A percentile compares a stretch with the other conserved stretches of the same genome.
These are phyloP conservation scores for Parastagonospora nodorum DNA, from an alignment of 2,329 filamentous ascomycete genomes.

Conservation along the genomic window DNA sequence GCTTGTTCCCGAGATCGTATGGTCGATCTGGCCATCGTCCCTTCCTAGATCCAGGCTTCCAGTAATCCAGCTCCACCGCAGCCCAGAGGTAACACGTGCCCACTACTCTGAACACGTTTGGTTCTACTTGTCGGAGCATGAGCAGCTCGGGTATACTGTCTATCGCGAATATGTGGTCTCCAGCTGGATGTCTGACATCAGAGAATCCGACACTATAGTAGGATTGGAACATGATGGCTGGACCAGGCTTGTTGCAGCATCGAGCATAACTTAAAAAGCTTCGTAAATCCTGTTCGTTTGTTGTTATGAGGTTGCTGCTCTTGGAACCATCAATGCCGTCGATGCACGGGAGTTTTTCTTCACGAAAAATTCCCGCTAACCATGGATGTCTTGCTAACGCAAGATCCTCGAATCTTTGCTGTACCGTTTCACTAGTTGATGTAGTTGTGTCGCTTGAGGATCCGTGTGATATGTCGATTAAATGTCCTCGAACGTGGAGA, in stretches of 20 bases:
- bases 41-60: background rate
- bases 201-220: slow-evolving; percentile 1
- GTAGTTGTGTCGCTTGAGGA: background rate
- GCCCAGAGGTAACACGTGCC: slow-evolving; percentile 1
- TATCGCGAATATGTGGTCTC: background rate
- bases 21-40: background rate
- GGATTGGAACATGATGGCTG: background rate
- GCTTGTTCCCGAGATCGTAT: background rate
- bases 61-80: background rate
- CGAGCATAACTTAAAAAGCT: too few species aligned
- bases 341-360: too few species aligned
- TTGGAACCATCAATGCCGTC: too few species aligned
- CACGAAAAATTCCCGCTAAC: too few species aligned
- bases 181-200: background rate
- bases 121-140: background rate
- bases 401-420: too few species aligned
- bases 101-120: background rate
- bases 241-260: background rate
- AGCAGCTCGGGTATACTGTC: background rate
- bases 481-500: background rate
- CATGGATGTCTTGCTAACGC: too few species aligned
- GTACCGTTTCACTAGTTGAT: background rate
- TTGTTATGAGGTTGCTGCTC: too few species aligned
- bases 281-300: too few species aligned
- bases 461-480: background rate